Conservation (phyloP, 495 filamentous ascomycete species). For the Aspergillus panamensis region DNA sequence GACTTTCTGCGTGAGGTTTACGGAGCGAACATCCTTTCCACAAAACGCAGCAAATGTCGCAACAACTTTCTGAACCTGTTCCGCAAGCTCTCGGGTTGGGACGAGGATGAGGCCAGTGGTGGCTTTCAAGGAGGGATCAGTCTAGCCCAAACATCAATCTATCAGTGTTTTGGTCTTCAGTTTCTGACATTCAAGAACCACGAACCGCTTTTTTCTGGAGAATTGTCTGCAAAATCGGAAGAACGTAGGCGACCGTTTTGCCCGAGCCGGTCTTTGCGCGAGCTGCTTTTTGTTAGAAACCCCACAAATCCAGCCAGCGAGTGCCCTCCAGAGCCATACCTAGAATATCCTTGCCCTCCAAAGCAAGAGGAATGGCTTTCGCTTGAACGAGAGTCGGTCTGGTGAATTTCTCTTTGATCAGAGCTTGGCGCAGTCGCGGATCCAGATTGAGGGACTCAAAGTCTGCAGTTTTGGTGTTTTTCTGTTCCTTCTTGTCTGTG, state of each 20-base stretch:
- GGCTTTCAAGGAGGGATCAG: constrained; percentile 40
- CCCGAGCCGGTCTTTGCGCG: constrained; percentile 91
- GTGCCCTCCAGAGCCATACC: constrained; percentile 38
- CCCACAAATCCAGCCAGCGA: not conserved
- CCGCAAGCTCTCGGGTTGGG: constrained; percentile 88
- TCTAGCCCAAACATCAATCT: constrained; percentile 20
- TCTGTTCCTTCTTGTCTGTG: constrained; percentile 22
- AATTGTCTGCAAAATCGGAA: constrained; percentile 79
- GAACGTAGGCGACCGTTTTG: constrained; percentile 96
- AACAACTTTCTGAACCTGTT: constrained; percentile 76
- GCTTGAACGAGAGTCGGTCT: constrained; percentile 83
- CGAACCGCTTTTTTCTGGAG: constrained; percentile 70
- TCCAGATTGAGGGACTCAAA: constrained; percentile 68
- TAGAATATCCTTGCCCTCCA: constrained; percentile 89
- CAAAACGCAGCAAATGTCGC: constrained; percentile 75
- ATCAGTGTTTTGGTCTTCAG: not conserved
- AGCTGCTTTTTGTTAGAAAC: constrained; percentile 44
- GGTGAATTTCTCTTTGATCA: constrained; percentile 77
- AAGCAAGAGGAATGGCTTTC: constrained; percentile 80
- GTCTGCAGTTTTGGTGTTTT: constrained; percentile 24
- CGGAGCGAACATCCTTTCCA: constrained; percentile 70
- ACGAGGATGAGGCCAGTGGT: constrained; percentile 80
- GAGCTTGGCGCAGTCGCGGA: constrained; percentile 76
- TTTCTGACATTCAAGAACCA: not conserved
- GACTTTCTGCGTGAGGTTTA: constrained; percentile 85